phyloP scores from a whole-genome alignment of 208 protist species.

The Tritrichomonas foetus region DNA sequence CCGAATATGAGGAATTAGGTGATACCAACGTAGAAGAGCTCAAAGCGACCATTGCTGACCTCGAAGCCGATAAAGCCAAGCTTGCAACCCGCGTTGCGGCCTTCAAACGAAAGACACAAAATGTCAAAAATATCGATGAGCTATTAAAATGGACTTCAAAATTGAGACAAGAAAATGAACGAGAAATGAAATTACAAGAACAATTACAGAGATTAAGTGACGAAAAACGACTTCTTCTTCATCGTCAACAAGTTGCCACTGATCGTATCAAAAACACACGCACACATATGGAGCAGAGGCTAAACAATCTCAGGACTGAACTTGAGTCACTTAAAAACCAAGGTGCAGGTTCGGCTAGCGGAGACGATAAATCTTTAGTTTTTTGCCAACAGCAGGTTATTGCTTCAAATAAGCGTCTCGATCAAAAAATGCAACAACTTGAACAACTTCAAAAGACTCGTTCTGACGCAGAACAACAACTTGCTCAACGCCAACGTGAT shows the following conservation, averaged over 20 bases:
- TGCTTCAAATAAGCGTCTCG: background rate
- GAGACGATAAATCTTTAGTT: background rate
- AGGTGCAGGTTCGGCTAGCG: background rate
- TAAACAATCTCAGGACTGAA: background rate
- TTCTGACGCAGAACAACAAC: background rate
- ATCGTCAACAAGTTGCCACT: slow-evolving; percentile 1
- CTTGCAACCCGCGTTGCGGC: background rate
- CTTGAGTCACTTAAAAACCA: background rate
- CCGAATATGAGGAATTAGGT: background rate
- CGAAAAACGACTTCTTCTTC: background rate
- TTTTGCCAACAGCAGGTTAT: slow-evolving; percentile 16
- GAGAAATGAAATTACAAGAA: background rate
- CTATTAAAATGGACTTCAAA: background rate
- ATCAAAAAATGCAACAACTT: background rate
- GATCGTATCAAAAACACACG: slow-evolving; percentile 17
- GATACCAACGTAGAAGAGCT: background rate
- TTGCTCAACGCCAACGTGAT: background rate
- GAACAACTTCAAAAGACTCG: background rate
- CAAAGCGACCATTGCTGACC: background rate
- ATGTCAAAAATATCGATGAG: background rate
- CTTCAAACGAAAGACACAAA: background rate
- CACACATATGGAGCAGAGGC: background rate
- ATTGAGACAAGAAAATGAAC: background rate
- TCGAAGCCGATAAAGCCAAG: background rate
- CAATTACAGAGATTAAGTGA: background rate